Evolutionary conservation across 192 early-diverging fungal species (phyloP).

Genomic region (Chytriomyces sp.): DNA sequence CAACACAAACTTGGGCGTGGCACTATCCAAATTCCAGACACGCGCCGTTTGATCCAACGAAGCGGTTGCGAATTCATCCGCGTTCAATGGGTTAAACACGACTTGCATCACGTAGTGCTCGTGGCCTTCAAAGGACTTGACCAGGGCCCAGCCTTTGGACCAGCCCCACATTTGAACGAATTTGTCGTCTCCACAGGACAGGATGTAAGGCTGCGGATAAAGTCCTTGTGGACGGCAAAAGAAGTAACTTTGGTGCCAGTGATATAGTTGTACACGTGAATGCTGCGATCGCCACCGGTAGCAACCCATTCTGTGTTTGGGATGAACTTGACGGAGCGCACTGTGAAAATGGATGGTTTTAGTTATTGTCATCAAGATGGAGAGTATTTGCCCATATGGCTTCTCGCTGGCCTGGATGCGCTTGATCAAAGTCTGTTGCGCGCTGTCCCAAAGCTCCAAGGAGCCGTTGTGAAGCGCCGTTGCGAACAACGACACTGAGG

Average conservation of each 20-base stretch:
- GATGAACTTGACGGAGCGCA: slow-evolving; percentile 93
- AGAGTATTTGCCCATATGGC: slow-evolving; percentile 31
- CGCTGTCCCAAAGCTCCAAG: slow-evolving; percentile 94
- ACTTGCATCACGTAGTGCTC: slow-evolving; percentile 99
- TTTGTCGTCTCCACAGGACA: slow-evolving; percentile 93
- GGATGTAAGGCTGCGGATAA: slow-evolving; percentile 92
- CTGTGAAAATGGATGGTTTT: slow-evolving; percentile 32
- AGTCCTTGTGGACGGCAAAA: slow-evolving; percentile 78
- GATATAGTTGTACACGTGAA: slow-evolving; percentile 95
- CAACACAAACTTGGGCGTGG: slow-evolving; percentile 64
- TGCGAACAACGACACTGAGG: background rate
- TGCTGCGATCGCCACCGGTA: slow-evolving; percentile 96
- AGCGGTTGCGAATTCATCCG: slow-evolving; percentile 86
- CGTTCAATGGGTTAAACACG: slow-evolving; percentile 95
- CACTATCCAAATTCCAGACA: slow-evolving; percentile 95
- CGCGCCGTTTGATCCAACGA: slow-evolving; percentile 94
- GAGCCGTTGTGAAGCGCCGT: slow-evolving; percentile 93
- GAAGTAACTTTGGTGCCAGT: slow-evolving; percentile 58
- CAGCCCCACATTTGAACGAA: slow-evolving; percentile 99
- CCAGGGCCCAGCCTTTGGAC: slow-evolving; percentile 75
- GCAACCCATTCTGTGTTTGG: slow-evolving; percentile 92
- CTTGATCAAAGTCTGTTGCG: background rate
- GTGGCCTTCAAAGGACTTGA: slow-evolving; percentile 87
- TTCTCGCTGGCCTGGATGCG: background rate
- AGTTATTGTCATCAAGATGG: background rate